Evolutionary conservation across 768 basidiomycete species (phyloP), one percentile per base, ranked within the genome.

Genomic region (Boletus coccyginus): DNA sequence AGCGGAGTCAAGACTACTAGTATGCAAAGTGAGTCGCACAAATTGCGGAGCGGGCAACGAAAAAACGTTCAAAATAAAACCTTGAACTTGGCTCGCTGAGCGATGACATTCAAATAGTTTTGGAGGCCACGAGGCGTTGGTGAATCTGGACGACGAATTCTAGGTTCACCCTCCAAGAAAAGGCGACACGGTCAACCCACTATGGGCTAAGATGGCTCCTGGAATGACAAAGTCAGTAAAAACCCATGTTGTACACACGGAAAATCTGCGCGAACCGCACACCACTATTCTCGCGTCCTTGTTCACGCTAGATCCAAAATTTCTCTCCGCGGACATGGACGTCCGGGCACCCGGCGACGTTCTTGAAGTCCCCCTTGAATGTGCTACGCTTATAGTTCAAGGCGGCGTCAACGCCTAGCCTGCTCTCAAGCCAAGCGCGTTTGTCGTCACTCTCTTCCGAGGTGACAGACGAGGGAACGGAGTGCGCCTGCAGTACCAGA

Each of bases 401-500:
- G 3, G 87, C 90, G 51, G 80, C 82, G 58, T 93, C 88, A 43
- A 92, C 86, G 17, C 92, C 92, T 9, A 96, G 70, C 46, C 95
- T 91, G 40, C 85, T 79, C 68, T 85, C 81, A n/a, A 98, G 81
- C 87, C 92, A 94, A 7, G 78, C 75, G 66, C 90, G 91, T 70
- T 98, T 98, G 19, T 92, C 91, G 8, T 77, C 66, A 1, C 84
- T 83, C 21, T 21, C 21, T 21, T 45, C 89, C 93, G 19, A 94
- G 78, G 62, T 94, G 93, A 71, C 92, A 94, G 13, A 78, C 90
- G 53, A 92, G 70, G 11, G 85, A 81, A n/a, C 94, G 92, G 11
- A 92, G 90, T 1, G 94, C 86, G 11, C 94, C 95, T 10, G 96
- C 95, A 3, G 95, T 95, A 19, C 93, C 95, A 1, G 92, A 92